Base-by-base conservation (phyloP, 208 protist genomes). In the Trypanosoma avium region DNA sequence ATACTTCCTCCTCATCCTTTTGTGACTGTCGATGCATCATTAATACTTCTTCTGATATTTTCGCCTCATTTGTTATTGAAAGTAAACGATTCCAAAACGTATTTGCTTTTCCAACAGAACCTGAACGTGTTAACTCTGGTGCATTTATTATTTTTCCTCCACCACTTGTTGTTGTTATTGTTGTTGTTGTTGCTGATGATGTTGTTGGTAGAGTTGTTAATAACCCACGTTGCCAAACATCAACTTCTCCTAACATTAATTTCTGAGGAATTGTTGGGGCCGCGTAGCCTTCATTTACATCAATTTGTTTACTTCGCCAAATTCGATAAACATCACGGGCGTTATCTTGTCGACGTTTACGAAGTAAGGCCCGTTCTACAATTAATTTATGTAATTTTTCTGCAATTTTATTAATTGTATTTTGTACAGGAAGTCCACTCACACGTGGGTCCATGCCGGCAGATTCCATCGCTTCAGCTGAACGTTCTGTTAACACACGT, bases 241-340 rank as follows among this genome's bases (percentile, higher is more conserved):
- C 13, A 22, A 56, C 24, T 52, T 42, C 38, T 76, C 47, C 65
- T 22, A 82, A 22, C 13, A 75, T 61, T 33, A 84, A 60, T 35
- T 71, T 64, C 33, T 73, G 77, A 30, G 48, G 50, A 19, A 48
- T n/a, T 19, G 58, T 43, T 29, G 83, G 83, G 10, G 77, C 17
- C 3, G 73, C 27, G 53, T 83, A 78, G 13, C 79, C 79, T 38
- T 84, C 73, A 50, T 81, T 75, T 38, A 94, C 81, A 52, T 96
- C 87, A 47, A 93, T 88, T 60, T 82, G 73, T 36, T 65, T 54
- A n/a, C 86, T 82, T 1, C 73, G 73, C 87, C 90, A 96, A 10
- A 96, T 53, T 8, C 84, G 77, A 67, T 93, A 94, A 19, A 90
- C 75, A 53, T 81, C 71, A 67, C 85, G 86, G 5, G 90, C 84